Percentiles rank a stretch among this genome's conserved stretches.
phyloP scores from a whole-genome alignment of 139 green algal species.

The Yamagishiella unicocca region DNA sequence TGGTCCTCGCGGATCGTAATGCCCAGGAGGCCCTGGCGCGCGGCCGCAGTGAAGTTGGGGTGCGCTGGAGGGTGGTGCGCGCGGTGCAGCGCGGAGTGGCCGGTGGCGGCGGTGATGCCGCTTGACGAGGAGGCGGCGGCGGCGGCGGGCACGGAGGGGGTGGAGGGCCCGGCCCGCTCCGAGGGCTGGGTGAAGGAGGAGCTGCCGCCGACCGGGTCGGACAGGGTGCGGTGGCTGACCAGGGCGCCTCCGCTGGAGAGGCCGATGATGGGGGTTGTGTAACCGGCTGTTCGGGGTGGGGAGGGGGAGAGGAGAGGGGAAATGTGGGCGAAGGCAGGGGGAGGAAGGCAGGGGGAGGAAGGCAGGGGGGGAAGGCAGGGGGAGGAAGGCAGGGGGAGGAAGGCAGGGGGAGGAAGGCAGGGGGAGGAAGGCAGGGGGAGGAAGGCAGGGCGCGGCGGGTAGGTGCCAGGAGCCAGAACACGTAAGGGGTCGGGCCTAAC shows the following conservation, averaged over 20 bases:
- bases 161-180: neutral
- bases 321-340: too few relatives aligned
- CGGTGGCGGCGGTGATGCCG: neutral
- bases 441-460: too few relatives aligned
- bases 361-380: too few relatives aligned
- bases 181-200: neutral
- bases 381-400: too few relatives aligned
- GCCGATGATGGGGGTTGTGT: slow-evolving; percentile 2
- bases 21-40: too few relatives aligned
- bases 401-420: too few relatives aligned
- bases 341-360: too few relatives aligned
- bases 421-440: too few relatives aligned
- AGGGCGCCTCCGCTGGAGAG: neutral
- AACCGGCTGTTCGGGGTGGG: neutral
- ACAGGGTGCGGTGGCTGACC: neutral
- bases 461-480: too few relatives aligned
- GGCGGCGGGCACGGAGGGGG: neutral
- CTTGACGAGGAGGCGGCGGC: neutral
- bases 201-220: neutral
- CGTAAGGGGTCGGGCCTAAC: too few relatives aligned
- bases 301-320: neutral
- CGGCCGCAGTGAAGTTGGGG: neutral
- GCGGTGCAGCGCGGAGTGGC: neutral
- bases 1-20: neutral
- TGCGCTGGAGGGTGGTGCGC: neutral